Base-by-base conservation (phyloP, 305 asterid genomes). In the Striga hermonthica region DNA sequence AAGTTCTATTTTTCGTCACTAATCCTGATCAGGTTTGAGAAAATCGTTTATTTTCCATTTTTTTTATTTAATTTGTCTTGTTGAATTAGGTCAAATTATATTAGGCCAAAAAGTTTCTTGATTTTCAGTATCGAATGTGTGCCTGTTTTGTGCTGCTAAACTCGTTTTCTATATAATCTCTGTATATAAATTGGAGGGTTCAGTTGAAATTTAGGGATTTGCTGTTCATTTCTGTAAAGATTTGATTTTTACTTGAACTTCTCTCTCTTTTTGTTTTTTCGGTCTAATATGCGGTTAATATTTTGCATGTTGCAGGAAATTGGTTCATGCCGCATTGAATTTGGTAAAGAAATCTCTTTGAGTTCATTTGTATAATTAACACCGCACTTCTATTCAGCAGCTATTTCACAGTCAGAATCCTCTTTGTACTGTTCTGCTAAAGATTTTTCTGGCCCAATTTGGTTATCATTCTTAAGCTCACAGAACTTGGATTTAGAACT, bases 281-380 rank as follows among this genome's bases (percentile, higher is more conserved):
- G 22, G 48, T 53, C 59, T 10, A 12, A 69, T 9, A 16, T 50
- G 40, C 70, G 61, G 38, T 68, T 9, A 14, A 11, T 22, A 16
- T 45, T 40, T 68, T 76, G 78, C 72, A 72, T 77, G 80, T 44
- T 28, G 66, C 86, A 74, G 83, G 79, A 68, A 54, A 54, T 3
- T 28, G 3, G 59, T 14, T 54, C 12, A 28, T 16, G 59, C 10
- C 9, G 37, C 9, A 54, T 37, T 7, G 37, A 54, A 22, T 9
- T 28, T 54, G 59, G 59, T 69, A 22, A 22, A 22, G 53, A 31
- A 60, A 62, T 48, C 57, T 39, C 15, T 69, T 14, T 4, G 66
- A 67, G 59, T 39, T 41, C 14, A 16, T 36, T 60, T 39, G 65
- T 57, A 7, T 6, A 6, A 7, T 54, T 22, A 13, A 54, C 31